Evolutionary conservation across 1,284 basidiomycete species (phyloP).

Genomic region (Cryptococcus wingfieldii): DNA sequence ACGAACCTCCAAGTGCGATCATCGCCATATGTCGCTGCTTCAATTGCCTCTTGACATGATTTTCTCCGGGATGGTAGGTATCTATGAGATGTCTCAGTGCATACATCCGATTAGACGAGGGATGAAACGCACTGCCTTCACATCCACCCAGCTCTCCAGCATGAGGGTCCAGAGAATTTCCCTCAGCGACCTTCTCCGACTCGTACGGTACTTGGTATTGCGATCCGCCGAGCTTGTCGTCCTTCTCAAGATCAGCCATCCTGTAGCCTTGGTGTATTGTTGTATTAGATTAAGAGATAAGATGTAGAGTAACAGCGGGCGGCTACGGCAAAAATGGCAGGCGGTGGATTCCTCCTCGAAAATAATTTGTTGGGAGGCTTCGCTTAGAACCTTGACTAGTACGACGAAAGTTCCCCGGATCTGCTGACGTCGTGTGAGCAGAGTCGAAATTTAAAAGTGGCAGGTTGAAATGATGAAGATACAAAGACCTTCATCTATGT

Average conservation of each 20-base stretch:
- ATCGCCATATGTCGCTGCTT: slow-evolving; percentile 46
- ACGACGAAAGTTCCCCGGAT: background rate
- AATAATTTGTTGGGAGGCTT: background rate
- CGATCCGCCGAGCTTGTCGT: no score
- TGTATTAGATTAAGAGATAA: no score
- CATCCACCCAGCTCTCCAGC: background rate
- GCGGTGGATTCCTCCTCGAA: no score
- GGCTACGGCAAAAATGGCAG: no score
- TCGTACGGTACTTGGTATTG: no score
- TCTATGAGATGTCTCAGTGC: background rate
- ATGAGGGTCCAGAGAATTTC: no score
- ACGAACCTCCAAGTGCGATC: slow-evolving; percentile 51
- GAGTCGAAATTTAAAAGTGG: no score
- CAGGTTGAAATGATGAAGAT: background rate
- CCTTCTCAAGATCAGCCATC: no score
- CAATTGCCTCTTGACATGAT: slow-evolving; percentile 9
- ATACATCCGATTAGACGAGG: background rate
- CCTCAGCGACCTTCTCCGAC: no score
- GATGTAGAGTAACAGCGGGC: no score
- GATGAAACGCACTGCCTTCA: background rate
- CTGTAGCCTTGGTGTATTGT: no score
- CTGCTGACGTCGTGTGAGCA: no score
- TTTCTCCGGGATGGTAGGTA: background rate
- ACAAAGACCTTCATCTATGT: background rate
- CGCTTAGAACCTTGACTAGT: background rate